phyloP scores from a whole-genome alignment of 2,329 filamentous ascomycete genomes.

The Cercospora sp. region DNA sequence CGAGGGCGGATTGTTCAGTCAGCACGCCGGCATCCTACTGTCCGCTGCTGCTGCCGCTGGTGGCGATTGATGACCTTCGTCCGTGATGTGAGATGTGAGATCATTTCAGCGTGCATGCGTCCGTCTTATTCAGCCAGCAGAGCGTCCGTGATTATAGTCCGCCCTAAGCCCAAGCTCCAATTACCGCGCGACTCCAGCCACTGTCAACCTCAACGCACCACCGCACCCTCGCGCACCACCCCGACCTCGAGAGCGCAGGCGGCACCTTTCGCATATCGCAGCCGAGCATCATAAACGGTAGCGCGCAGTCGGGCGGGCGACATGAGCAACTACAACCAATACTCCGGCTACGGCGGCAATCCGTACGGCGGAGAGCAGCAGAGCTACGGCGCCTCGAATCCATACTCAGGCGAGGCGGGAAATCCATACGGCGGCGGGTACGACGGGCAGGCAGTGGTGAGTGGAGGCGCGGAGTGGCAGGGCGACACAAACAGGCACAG shows the following conservation, averaged over 20 bases:
- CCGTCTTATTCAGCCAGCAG: neutral
- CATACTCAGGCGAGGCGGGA: constrained; percentile 36
- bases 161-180: neutral
- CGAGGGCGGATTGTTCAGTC: neutral
- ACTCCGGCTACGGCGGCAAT: constrained; percentile 57
- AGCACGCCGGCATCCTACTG: neutral
- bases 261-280: constrained; percentile 3
- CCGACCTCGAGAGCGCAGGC: neutral
- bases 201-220: neutral
- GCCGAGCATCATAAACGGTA: neutral
- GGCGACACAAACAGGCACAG: neutral
- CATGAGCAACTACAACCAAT: constrained; percentile 59
- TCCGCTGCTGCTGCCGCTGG: neutral
- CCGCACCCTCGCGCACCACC: constrained; percentile 10
- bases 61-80: neutral
- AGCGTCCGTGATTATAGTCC: neutral
- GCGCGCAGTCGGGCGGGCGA: constrained; percentile 18
- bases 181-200: constrained; percentile 2
- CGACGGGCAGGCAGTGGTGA: constrained; percentile 20
- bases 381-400: constrained; percentile 40
- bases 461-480: constrained; percentile 1
- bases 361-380: constrained; percentile 67
- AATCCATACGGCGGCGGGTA: constrained; percentile 44
- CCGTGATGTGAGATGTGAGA: neutral
- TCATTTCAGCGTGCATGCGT: neutral